Evolutionary conservation across 75 land plant species (phyloP).

Genomic region (Pseudotsuga menziesii): DNA sequence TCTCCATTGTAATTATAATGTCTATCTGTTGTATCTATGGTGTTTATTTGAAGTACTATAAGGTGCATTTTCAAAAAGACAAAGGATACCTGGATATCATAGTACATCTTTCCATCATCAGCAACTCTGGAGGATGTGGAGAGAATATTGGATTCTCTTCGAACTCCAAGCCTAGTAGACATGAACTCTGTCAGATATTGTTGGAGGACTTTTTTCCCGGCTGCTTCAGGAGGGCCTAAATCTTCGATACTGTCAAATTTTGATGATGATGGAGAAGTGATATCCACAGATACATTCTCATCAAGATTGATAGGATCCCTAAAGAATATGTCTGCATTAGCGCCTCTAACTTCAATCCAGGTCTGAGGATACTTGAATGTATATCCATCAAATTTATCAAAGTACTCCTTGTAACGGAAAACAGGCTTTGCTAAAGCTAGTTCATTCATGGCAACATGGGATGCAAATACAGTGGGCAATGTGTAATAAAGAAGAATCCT

Average conservation of each 20-base stretch:
- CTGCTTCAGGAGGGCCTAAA: conserved; percentile 72
- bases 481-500: conserved; percentile 32
- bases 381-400: conserved; percentile 89
- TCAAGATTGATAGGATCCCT: conserved; percentile 88
- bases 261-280: conserved; percentile 92
- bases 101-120: conserved; percentile 82
- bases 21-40: no score
- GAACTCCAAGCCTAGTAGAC: conserved; percentile 92
- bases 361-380: conserved; percentile 68
- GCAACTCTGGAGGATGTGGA: conserved; percentile 65
- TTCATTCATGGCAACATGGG: conserved; percentile 6
- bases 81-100: conserved; percentile 72
- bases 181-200: conserved; percentile 93
- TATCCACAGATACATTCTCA: conserved; percentile 79
- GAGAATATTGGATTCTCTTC: conserved; percentile 76
- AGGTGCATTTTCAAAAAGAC: no score
- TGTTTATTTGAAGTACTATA: no score
- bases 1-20: no score
- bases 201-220: conserved; percentile 70
- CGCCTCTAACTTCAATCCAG: conserved; percentile 91
- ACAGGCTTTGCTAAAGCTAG: conserved; percentile 30
- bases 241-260: conserved; percentile 71
- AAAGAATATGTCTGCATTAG: conserved; percentile 90
- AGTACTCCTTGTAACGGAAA: conserved; percentile 49
- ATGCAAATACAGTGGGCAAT: conserved; percentile 25